Evolutionary conservation across 1,139 yeast species (phyloP), one percentile per base, ranked within the genome.

Genomic region (Candida buenavistaensis): DNA sequence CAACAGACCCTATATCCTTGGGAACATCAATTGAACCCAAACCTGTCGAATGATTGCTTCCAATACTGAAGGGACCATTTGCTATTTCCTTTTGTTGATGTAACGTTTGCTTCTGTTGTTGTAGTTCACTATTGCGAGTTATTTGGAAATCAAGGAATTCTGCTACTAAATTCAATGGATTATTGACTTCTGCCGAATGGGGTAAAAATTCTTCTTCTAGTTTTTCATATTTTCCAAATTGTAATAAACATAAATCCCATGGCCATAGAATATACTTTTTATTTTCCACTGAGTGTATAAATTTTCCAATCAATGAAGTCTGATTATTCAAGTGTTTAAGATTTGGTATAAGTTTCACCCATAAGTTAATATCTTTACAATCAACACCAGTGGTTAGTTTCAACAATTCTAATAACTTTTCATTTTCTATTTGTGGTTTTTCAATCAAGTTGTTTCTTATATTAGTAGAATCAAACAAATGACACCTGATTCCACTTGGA

Each of bases 401-500:
- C 13, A 83, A 52, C 8, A 80, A 64, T 22, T 65, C 62, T 10
- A 75, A 46, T 6, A 85, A 56, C 15, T 64, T 64, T 4, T 69
- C 73, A 47, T 79, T 78, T 25, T 69, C 44, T 8, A 25, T 32
- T 19, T 28, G 33, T 11, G 38, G 40, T 15, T 32, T 34, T 2
- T 39, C 40, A 22, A 46, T 37, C 11, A 43, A 36, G 20, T 47
- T 47, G 17, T 37, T 40, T 16, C 28, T 21, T 8, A 46, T 29
- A 20, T 37, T 40, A 9, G 35, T 30, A 1, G 41, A 26, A 23
- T 80, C 78, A 36, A 56, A 68, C 25, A 82, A 61, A 43, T 78
- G 80, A 35, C 87, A 85, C 36, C 89, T 61, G 12, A 83, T 79
- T 0, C 90, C 94, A 9, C 89, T 79, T 0, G 95, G 96, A 5